Evolutionary conservation across 139 green algal species (phyloP), one percentile per base, ranked within the genome.

Genomic region (Closterium sp.): DNA sequence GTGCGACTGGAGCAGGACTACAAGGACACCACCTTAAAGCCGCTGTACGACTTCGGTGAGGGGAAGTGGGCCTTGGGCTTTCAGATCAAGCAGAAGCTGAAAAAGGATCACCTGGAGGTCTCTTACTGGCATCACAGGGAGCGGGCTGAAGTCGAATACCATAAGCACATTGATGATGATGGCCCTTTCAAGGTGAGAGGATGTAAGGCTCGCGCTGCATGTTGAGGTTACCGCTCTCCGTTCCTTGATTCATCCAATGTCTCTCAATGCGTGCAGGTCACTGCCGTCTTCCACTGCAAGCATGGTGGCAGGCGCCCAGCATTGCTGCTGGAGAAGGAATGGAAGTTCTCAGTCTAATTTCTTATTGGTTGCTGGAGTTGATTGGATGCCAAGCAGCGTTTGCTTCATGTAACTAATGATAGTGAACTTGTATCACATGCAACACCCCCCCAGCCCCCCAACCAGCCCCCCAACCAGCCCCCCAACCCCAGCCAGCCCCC

Each of bases 311-410:
- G 30, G 83, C 30, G n/a, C 30, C 83, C 83, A 86, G 83, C 30
- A 16, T 86, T 86, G 83, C 21, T 33, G 30, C n/a, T 86, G 30
- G 83, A 86, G 83, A 86, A 86, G 83, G 83, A 86, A 28, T 86
- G 83, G 83, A 86, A 86, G 83, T 86, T 86, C 30, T 86, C n/a
- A 32, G n/a, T 33, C 16, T 86, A 34, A 86, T 34, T 86, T 32
- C 83, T 83, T n/a, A n/a, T n/a, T n/a, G 25, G 55, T 19, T 16
- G 55, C 55, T 76, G 55, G 25, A 19, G 55, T 19, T 76, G 55
- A 19, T 76, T 76, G 55, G 16, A 76, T 76, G 55, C 16, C 55
- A 28, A 76, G 55, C 55, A 76, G 55, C 55, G n/a, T n/a, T n/a
- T n/a, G n/a, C n/a, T n/a, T n/a, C n/a, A n/a, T n/a, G n/a, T n/a